phyloP scores from a whole-genome alignment of 1,284 basidiomycete genomes.

The Tranzscheliella williamsii region DNA sequence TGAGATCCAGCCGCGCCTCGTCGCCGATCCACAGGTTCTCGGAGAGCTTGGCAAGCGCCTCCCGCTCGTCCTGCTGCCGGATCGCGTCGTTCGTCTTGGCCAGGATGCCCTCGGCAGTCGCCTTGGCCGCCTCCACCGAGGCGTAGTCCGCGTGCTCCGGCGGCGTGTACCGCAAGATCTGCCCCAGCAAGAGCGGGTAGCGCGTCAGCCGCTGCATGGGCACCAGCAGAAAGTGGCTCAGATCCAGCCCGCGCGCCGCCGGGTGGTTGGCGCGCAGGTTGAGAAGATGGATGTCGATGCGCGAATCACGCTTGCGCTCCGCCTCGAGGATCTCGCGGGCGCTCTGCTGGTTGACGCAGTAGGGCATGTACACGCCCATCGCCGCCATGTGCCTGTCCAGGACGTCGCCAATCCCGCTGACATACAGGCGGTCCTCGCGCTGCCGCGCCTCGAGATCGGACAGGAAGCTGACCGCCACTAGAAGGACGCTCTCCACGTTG shows the following conservation, averaged over 20 bases:
- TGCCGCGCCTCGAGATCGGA: conserved; percentile 84
- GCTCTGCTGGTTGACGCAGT: conserved; percentile 84
- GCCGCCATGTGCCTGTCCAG: conserved; percentile 73
- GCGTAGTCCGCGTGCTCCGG: conserved; percentile 80
- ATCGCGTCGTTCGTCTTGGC: conserved; percentile 85
- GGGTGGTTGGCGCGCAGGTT: conserved; percentile 76
- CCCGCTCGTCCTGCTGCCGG: conserved; percentile 77
- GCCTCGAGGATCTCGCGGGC: conserved; percentile 79
- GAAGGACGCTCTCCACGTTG: conserved; percentile 76
- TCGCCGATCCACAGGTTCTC: conserved; percentile 74
- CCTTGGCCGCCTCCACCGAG: conserved; percentile 68
- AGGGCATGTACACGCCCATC: conserved; percentile 81
- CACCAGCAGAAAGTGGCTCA: conserved; percentile 85
- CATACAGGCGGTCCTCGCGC: conserved; percentile 82
- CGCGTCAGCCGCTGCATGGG: conserved; percentile 96
- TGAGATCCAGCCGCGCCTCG: conserved; percentile 68
- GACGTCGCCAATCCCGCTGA: conserved; percentile 85
- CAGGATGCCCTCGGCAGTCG: conserved; percentile 74
- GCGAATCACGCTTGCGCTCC: conserved; percentile 71
- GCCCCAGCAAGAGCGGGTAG: conserved; percentile 89
- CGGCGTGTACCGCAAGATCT: conserved; percentile 87
- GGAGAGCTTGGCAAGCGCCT: conserved; percentile 73
- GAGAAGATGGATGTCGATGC: conserved; percentile 72
- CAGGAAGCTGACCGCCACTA: conserved; percentile 25
- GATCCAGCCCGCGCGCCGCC: conserved; percentile 76